A percentile compares a stretch with the other conserved stretches of the same genome.
Conservation (phyloP, 192 early-diverging fungal genomes). For the Geranomyces variabilis region DNA sequence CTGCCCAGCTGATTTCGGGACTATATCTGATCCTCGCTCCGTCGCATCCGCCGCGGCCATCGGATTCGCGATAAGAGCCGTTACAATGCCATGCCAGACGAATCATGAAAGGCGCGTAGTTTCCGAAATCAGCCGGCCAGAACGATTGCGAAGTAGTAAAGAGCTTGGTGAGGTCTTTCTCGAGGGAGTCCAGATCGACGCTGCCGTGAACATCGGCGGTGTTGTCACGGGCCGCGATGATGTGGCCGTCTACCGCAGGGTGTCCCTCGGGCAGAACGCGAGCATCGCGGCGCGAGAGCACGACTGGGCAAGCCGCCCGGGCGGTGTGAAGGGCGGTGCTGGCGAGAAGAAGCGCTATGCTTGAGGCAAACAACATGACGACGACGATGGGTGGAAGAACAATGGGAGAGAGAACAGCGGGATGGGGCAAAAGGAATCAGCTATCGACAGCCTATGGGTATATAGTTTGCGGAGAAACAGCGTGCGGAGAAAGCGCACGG, state of each 20-base stretch:
- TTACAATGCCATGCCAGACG: conserved; percentile 63
- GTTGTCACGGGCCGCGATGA: background rate
- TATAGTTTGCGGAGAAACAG: too few species aligned
- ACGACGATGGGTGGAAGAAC: too few species aligned
- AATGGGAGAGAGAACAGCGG: too few species aligned
- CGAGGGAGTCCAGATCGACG: conserved; percentile 14
- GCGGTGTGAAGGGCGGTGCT: background rate
- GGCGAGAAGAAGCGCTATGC: background rate
- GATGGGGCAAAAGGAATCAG: too few species aligned
- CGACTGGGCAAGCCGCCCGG: background rate
- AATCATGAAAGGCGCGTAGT: conserved; percentile 60
- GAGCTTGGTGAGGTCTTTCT: conserved; percentile 13
- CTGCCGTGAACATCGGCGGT: background rate
- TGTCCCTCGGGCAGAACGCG: background rate
- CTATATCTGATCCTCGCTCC: background rate
- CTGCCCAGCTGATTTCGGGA: conserved; percentile 55
- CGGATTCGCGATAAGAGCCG: conserved; percentile 60
- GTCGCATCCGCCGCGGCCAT: conserved; percentile 56
- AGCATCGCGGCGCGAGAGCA: background rate
- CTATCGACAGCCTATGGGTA: too few species aligned
- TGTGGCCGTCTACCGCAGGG: background rate
- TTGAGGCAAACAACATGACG: too few species aligned
- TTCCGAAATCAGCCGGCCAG: conserved; percentile 32
- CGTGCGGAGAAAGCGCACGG: too few species aligned
- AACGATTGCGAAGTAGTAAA: conserved; percentile 27